Base-by-base conservation (phyloP, 129 eudicot species). In the Saposhnikovia divaricata region DNA sequence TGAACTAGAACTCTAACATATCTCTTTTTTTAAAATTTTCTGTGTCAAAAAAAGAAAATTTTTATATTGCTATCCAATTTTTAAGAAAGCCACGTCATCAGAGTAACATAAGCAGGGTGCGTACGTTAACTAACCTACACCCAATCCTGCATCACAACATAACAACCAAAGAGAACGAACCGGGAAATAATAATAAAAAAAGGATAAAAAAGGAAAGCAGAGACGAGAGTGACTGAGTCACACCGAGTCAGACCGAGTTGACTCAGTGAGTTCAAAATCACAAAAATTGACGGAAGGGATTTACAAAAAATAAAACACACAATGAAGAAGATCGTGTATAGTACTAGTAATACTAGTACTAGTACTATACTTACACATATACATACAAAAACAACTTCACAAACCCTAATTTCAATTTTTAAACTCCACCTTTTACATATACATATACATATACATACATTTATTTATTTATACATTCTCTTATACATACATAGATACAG, bases 251-350 rank as follows among this genome's bases (percentile, higher is more conserved):
- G 34, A 63, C 78, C 74, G 89, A 84, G 81, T 79, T 73, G 84
- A 80, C 82, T 85, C 68, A 68, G 77, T 80, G 77, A 75, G 83
- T 23, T 63, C 42, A 82, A 84, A 72, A 82, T 79, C 88, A 88
- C 57, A 55, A 37, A 71, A 81, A 81, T 57, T 80, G 85, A 55
- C 63, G 63, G 63, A 55, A 18, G 27, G 3, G 63, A 55, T 55
- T 46, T 46, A 46, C 50, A 0, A 11, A 12, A 46, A 46, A 46
- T 34, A 10, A 55, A 55, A 51, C 19, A 18, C 7, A 55, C 63
- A 84, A 89, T 89, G 91, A 89, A 82, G 91, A 89, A 53, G 76
- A 70, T 85, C 73, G 73, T 73, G 84, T 4, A 13, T 66, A 84
- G 79, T 79, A 77, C 4, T 66, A 84, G 79, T 79, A 77, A 43